These are phyloP conservation scores for Globisporangium alternatum DNA, from an alignment of 352 stramenopile species.

Conservation along the genomic window DNA sequence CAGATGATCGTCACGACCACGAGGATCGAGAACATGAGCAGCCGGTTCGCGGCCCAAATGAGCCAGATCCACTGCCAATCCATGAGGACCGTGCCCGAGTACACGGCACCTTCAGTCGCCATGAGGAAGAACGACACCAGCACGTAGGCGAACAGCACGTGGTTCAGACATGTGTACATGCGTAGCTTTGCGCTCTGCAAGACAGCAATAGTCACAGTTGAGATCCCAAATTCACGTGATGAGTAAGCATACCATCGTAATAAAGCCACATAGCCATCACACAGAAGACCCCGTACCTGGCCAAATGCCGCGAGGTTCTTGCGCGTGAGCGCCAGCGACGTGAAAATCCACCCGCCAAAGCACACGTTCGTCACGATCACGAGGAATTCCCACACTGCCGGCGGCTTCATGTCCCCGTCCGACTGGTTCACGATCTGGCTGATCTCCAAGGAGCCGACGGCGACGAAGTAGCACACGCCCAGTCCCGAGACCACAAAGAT, in stretches of 20 bases:
- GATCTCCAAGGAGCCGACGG: slow-evolving; percentile 72
- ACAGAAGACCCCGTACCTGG: slow-evolving; percentile 36
- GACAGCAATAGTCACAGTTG: not conserved
- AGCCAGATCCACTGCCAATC: slow-evolving; percentile 76
- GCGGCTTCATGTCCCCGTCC: slow-evolving; percentile 55
- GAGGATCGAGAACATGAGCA: slow-evolving; percentile 70
- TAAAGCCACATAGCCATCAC: not conserved
- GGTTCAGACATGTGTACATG: slow-evolving; percentile 68
- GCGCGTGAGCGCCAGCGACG: slow-evolving; percentile 68
- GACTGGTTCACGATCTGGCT: slow-evolving; percentile 80
- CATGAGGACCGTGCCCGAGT: slow-evolving; percentile 57
- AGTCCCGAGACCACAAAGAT: slow-evolving; percentile 73
- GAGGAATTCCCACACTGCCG: slow-evolving; percentile 74
- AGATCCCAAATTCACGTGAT: not conserved
- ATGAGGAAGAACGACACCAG: slow-evolving; percentile 73
- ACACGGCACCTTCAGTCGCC: slow-evolving; percentile 73
- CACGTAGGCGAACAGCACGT: slow-evolving; percentile 59
- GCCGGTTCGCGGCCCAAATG: slow-evolving; percentile 70
- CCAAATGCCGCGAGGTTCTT: slow-evolving; percentile 79
- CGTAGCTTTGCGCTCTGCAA: slow-evolving; percentile 63
- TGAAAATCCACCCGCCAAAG: slow-evolving; percentile 86
- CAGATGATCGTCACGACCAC: slow-evolving; percentile 70
- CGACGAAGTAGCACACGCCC: slow-evolving; percentile 78
- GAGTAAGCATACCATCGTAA: not conserved
- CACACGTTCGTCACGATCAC: slow-evolving; percentile 75